phyloP scores from a whole-genome alignment of 2,329 filamentous ascomycete species.

The Talaromyces amestolkiae region DNA sequence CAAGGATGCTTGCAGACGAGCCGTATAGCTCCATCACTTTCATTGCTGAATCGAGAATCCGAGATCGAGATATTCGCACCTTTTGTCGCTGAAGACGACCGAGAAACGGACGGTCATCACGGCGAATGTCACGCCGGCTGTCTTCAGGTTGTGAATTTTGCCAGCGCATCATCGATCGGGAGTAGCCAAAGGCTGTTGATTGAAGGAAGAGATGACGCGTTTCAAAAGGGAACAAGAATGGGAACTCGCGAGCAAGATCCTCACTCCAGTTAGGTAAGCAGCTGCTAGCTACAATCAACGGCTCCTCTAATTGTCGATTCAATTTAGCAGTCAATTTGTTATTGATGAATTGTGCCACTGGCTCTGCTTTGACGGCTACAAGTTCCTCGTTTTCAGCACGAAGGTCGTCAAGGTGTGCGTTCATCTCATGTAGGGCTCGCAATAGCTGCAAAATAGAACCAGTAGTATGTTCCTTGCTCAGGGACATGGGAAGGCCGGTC shows the following conservation, averaged over 20 bases:
- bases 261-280: conserved; percentile 96
- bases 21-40: conserved; percentile 99
- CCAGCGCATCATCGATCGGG: conserved; percentile 95
- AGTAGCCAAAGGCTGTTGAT: conserved; percentile 97
- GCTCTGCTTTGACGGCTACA: conserved; percentile 72
- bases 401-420: conserved; percentile 89
- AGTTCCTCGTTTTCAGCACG: conserved; percentile 72
- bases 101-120: conserved; percentile 87
- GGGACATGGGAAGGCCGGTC: conserved; percentile 69
- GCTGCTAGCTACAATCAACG: conserved; percentile 92
- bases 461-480: conserved; percentile 79
- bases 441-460: conserved; percentile 83
- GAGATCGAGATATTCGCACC: conserved; percentile 91
- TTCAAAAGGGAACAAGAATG: conserved; percentile 97
- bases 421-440: conserved; percentile 87
- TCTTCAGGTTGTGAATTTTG: conserved; percentile 88
- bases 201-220: conserved; percentile 95
- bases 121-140: conserved; percentile 71
- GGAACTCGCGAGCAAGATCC: conserved; percentile 87
- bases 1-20: conserved; percentile 89
- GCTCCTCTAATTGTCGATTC: conserved; percentile 94
- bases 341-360: conserved; percentile 92
- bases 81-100: conserved; percentile 93
- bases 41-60: conserved; percentile 91
- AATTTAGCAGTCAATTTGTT: conserved; percentile 97